These are phyloP conservation scores for Ensete glaucum DNA, from an alignment of 176 grass and related monocot genomes.

Conservation along the genomic window DNA sequence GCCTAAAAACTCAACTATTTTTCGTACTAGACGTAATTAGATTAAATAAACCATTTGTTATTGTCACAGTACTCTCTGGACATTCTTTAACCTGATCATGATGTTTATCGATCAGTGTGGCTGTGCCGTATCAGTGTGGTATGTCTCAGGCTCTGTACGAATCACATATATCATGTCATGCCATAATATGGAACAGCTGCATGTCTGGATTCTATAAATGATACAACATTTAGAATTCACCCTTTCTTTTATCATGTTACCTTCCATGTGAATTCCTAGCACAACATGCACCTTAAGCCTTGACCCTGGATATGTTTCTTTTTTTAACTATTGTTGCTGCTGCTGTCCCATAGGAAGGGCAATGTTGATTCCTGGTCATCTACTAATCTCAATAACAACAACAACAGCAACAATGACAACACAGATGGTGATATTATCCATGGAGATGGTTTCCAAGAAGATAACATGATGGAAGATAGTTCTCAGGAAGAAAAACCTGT, in stretches of 20 bases:
- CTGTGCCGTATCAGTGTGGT: neutral
- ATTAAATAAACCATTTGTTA: too few relatives aligned
- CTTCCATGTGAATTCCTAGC: neutral
- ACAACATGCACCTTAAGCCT: neutral
- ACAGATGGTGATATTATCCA: slow-evolving; percentile 30
- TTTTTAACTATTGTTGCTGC: neutral
- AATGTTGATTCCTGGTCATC: neutral
- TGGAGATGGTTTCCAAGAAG: slow-evolving; percentile 54
- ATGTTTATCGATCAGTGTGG: neutral
- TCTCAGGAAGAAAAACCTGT: slow-evolving; percentile 65
- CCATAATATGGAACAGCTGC: neutral
- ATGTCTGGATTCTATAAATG: neutral
- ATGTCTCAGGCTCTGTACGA: neutral
- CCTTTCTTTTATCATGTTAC: neutral
- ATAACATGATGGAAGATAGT: slow-evolving; percentile 37
- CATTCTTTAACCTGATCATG: too few relatives aligned
- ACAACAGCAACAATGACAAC: slow-evolving; percentile 4
- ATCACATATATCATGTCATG: neutral
- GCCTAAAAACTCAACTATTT: too few relatives aligned
- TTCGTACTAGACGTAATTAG: too few relatives aligned
- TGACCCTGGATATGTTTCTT: neutral
- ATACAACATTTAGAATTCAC: neutral
- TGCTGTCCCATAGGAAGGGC: neutral
- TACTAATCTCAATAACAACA: slow-evolving; percentile 23
- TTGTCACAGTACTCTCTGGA: too few relatives aligned